These are phyloP conservation scores for Vitis amurensis DNA, from an alignment of 164 flowering plant genomes.

Conservation along the genomic window DNA sequence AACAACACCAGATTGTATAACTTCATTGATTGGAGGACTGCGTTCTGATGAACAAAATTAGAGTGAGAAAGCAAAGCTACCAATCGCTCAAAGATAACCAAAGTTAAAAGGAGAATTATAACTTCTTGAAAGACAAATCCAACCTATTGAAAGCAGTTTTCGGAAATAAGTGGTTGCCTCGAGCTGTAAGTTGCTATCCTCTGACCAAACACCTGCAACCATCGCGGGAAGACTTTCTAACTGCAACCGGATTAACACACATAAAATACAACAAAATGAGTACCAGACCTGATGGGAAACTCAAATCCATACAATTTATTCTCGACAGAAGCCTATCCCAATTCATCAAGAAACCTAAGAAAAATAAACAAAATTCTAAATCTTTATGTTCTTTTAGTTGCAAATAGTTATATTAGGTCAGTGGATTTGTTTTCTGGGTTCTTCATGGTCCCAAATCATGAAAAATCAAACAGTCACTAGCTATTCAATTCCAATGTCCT, in stretches of 20 bases:
- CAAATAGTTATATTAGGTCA: no score
- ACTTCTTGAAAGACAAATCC: neutral
- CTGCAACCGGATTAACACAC: conserved; percentile 27
- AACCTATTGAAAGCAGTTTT: conserved; percentile 63
- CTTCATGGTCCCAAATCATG: no score
- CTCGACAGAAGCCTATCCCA: no score
- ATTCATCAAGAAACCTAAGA: no score
- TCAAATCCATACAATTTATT: no score
- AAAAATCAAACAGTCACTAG: no score
- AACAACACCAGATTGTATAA: conserved; percentile 77
- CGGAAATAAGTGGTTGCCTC: conserved; percentile 56
- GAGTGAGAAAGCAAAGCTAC: neutral
- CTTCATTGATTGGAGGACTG: conserved; percentile 83
- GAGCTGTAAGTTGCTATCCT: conserved; percentile 41
- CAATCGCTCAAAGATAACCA: neutral
- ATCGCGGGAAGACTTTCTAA: conserved; percentile 48
- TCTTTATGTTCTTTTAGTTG: no score
- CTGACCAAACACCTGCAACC: conserved; percentile 51
- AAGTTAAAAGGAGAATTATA: neutral
- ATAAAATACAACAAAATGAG: neutral
- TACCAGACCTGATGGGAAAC: neutral
- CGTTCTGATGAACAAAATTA: conserved; percentile 41
- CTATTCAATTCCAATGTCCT: no score
- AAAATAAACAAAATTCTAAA: no score
- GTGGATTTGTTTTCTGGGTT: no score